These are phyloP conservation scores for Neonectria faginata DNA, from an alignment of 2,329 filamentous ascomycete species.

Conservation along the genomic window DNA sequence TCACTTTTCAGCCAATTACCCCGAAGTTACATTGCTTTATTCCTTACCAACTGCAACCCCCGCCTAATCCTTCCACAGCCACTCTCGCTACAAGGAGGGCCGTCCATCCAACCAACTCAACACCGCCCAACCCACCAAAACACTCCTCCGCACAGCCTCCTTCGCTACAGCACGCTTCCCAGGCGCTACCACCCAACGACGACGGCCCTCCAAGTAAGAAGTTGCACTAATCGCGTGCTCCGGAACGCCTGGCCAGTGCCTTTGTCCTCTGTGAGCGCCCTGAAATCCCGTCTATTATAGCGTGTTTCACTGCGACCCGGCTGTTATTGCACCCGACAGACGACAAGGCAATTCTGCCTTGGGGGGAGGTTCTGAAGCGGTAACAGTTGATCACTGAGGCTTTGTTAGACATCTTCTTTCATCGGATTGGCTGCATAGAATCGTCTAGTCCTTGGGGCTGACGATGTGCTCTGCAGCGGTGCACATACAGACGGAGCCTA, in stretches of 20 bases:
- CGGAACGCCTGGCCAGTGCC: slow-evolving; percentile 7
- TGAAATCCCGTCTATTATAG: background rate
- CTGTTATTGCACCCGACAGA: background rate
- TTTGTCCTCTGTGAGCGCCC: background rate
- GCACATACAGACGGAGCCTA: background rate
- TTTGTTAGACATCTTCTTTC: background rate
- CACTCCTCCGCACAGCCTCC: background rate
- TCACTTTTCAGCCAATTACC: background rate
- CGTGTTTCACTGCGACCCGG: background rate
- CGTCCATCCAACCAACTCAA: background rate
- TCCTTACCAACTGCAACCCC: background rate
- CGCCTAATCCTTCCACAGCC: slow-evolving; percentile 1
- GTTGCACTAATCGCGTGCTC: slow-evolving; percentile 2
- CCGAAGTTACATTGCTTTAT: background rate
- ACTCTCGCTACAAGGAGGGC: background rate
- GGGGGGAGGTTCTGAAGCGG: background rate
- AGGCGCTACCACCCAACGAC: background rate
- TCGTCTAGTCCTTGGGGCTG: background rate
- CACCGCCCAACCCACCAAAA: slow-evolving; percentile 1
- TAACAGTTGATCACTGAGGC: background rate
- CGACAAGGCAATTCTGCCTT: background rate
- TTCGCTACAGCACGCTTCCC: background rate
- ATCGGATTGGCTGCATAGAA: background rate
- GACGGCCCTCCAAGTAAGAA: background rate
- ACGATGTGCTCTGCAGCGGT: background rate